Evolutionary conservation across 352 stramenopile genomes (phyloP).

Genomic region (Pythium brachiatum): DNA sequence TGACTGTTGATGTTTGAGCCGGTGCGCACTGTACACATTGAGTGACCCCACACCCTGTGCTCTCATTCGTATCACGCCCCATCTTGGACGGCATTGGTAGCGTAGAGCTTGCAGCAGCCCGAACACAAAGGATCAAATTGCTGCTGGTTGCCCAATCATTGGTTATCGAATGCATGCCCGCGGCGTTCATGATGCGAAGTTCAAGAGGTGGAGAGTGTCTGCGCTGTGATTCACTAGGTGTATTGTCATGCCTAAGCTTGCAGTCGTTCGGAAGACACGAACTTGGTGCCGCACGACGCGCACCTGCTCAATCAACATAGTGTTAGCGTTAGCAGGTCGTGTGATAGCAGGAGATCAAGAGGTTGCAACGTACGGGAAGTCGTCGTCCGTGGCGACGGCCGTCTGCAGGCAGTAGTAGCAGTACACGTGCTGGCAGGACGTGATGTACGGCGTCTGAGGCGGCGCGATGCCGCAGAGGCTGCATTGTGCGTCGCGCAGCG

Average conservation of each 20-base stretch:
- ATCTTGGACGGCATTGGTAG: too few species aligned
- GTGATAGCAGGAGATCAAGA: background rate
- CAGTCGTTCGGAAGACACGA: conserved; percentile 65
- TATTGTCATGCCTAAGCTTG: conserved; percentile 20
- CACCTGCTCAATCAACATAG: conserved; percentile 35
- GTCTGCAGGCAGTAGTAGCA: conserved; percentile 87
- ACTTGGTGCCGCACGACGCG: conserved; percentile 53
- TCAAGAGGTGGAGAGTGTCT: too few species aligned
- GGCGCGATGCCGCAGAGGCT: conserved; percentile 59
- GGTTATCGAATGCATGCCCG: too few species aligned
- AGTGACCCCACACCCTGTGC: too few species aligned
- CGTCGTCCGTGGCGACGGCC: conserved; percentile 60
- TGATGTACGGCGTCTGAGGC: conserved; percentile 82
- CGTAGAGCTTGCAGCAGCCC: too few species aligned
- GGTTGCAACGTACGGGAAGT: conserved; percentile 53
- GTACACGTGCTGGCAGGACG: conserved; percentile 83
- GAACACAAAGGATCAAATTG: too few species aligned
- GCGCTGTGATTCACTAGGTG: background rate
- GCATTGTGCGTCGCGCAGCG: conserved; percentile 37
- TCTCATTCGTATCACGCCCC: too few species aligned
- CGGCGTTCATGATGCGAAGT: background rate
- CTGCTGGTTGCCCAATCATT: too few species aligned
- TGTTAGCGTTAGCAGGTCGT: background rate
- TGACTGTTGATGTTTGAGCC: too few species aligned
- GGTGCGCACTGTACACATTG: too few species aligned